Evolutionary conservation across 1,284 basidiomycete genomes (phyloP).

Genomic region (Ganoderma lingzhi): DNA sequence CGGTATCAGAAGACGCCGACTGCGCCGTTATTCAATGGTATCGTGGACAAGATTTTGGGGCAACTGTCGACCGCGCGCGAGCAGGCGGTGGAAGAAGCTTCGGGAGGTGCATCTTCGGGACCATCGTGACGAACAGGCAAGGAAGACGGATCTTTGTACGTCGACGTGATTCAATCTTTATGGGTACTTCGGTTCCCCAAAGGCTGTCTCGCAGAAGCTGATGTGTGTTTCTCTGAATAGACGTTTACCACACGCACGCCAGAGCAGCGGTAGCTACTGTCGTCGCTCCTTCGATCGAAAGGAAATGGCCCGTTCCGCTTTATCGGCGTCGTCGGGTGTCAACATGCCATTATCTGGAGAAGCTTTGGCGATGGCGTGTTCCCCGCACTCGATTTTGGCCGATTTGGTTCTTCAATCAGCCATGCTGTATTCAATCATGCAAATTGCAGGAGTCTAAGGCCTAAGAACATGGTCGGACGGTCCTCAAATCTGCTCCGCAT

Average conservation of each 20-base stretch:
- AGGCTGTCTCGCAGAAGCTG: neutral
- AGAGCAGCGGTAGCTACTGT: neutral
- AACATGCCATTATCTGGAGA: neutral
- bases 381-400: neutral
- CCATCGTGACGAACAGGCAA: slow-evolving; percentile 2
- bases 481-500: neutral
- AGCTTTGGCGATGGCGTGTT: neutral
- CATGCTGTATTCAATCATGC: neutral
- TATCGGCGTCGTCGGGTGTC: neutral
- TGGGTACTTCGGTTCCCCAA: neutral
- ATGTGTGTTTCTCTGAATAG: neutral
- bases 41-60: slow-evolving; percentile 53
- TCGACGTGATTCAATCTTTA: neutral
- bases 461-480: neutral
- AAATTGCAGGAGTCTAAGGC: neutral
- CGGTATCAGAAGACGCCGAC: slow-evolving; percentile 70
- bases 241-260: neutral
- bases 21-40: slow-evolving; percentile 63
- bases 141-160: neutral
- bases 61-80: slow-evolving; percentile 24
- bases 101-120: neutral
- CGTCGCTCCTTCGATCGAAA: neutral
- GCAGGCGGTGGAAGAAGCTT: slow-evolving; percentile 3
- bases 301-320: neutral
- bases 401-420: neutral